These are phyloP conservation scores for Chalaropsis ovoidea DNA, from an alignment of 2,329 filamentous ascomycete species.

Conservation along the genomic window DNA sequence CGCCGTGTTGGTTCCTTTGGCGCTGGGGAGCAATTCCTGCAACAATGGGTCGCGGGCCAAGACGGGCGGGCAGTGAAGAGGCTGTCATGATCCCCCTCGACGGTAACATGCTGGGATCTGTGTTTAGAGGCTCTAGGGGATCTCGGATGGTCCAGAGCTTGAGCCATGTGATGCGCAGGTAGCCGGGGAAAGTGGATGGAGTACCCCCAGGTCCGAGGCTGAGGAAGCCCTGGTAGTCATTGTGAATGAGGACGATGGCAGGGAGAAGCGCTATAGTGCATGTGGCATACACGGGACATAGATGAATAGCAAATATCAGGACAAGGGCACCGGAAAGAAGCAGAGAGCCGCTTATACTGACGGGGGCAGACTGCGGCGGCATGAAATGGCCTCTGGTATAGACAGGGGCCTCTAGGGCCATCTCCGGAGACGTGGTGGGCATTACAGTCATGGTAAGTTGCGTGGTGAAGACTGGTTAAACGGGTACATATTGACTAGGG, in stretches of 20 bases:
- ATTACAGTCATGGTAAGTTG: too few species aligned
- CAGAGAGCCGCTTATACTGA: not conserved
- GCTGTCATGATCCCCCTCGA: conserved; percentile 37
- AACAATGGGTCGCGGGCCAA: conserved; percentile 55
- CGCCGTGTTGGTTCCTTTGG: conserved; percentile 59
- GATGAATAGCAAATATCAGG: conserved; percentile 8
- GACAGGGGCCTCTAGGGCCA: not conserved
- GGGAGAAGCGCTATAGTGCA: conserved; percentile 2
- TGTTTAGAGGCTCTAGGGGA: conserved; percentile 52
- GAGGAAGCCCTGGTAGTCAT: conserved; percentile 67
- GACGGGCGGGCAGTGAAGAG: conserved; percentile 49
- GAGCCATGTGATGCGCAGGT: conserved; percentile 62
- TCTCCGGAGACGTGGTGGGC: too few species aligned
- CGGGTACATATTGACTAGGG: too few species aligned
- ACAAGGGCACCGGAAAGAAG: not conserved
- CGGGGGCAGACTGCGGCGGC: not conserved
- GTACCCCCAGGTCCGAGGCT: conserved; percentile 72
- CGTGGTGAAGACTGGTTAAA: too few species aligned
- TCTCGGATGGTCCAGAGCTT: conserved; percentile 61
- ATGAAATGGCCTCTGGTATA: not conserved
- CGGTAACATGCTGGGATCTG: conserved; percentile 30
- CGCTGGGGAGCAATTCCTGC: conserved; percentile 73
- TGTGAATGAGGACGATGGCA: conserved; percentile 36
- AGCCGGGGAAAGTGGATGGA: conserved; percentile 61
- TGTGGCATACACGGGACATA: not conserved